Base-by-base conservation (phyloP, 768 basidiomycete genomes). In the Mycena vulgaris region DNA sequence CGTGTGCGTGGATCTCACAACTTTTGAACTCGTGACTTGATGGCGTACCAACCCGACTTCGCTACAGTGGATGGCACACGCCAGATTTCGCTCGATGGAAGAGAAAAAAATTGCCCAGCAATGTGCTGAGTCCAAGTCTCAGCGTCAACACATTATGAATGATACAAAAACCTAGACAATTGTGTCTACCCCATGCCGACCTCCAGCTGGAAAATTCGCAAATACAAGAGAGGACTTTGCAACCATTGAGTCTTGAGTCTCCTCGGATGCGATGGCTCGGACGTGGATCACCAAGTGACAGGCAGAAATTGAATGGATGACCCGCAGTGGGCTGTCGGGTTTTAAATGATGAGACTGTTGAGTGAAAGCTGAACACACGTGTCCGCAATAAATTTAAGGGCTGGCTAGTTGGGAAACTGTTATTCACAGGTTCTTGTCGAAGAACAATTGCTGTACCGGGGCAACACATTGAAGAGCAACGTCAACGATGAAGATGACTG, bases 201-300 rank as follows among this genome's bases (percentile, higher is more conserved):
- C 48, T 3, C 30, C 52, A 8, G 9, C 33, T 13, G 33, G 23
- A 40, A 33, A 49, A 1, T 45, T 17, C 3, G 58, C 63, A 55
- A 70, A 65, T 5, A 48, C 40, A 2, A 70, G 19, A 0, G 63
- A 2, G 19, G 63, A 58, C n/a, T 53, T 55, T 8, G 16, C 23
- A 10, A 7, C 25, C 5, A 5, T 30, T 11, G 33, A 28, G 8
- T n/a, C 37, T 10, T 23, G 2, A 1, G 64, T 39, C 7, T 64
- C 49, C 40, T 60, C 40, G 1, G 25, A 28, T 17, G 69, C 63
- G 13, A 65, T 27, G 17, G 19, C 51, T 23, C 69, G 69, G 40
- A 70, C 58, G 40, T 70, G 63, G 8, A 55, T 47, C 21, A 70
- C 69, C 57, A 65, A 48, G 28, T 64, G 63, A 25, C 69, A 70